Base-by-base conservation (phyloP, 2,329 filamentous ascomycete species). In the Aspergillus hiratsukae region DNA sequence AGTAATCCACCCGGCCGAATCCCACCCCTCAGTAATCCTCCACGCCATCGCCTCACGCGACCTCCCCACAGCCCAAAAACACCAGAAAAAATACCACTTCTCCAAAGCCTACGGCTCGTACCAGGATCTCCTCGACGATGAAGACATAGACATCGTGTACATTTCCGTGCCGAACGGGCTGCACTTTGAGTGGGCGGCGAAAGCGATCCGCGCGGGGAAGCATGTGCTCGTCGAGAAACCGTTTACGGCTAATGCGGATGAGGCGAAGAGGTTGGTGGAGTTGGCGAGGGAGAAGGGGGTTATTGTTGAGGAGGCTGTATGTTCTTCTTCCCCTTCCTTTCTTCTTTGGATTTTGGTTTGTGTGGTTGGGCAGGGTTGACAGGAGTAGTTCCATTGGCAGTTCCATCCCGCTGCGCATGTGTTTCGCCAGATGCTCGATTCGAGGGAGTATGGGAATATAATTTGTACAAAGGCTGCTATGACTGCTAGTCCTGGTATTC, bases 41-140 rank as follows among this genome's bases (percentile, higher is more conserved):
- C 74, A 79, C 25, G 80, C 75, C 5, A 76, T 86, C 8, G 82
- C 83, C 1, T 80, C 82, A 2, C 76, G 81, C 2, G 76, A 83
- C 64, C 65, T 63, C 23, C 64, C 66, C 4, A 78, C 71, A 53
- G 83, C 82, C 0, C 66, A 75, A 51, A 72, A 69, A 0, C 82
- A 74, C 63, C 81, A 80, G 1, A 77, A 77, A 58, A 80, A 78
- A 53, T 74, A 84, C 65, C 71, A 72, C 4, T 82, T 85, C 52
- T 77, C 77, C 0, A 78, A 61, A 67, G 73, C 53, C 70, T 71
- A 51, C 19, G 64, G 61, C 19, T 68, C 64, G 7, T 68, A 67
- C 49, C 53, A 64, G 46, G 66, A 58, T 1, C 55, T 66, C 1
- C 55, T 61, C 17, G 51, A 55, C 3, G 64, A 69, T 48, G 25